Evolutionary conservation across 1,284 basidiomycete species (phyloP).

Genomic region (Melampsora larici-populina): DNA sequence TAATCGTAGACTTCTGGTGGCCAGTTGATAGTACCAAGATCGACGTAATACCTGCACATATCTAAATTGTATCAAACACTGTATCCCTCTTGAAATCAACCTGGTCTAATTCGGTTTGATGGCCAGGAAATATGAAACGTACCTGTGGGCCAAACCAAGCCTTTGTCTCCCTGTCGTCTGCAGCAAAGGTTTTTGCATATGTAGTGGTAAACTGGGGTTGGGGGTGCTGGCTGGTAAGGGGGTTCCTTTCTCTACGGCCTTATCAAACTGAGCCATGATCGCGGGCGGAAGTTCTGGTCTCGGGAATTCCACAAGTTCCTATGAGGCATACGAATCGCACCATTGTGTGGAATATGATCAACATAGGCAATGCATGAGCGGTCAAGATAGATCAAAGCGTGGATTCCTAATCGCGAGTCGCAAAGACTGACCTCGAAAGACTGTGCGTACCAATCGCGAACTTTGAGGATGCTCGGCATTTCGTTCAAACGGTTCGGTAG

Average conservation of each 20-base stretch:
- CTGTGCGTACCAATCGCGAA: conserved; percentile 98
- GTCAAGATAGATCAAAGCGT: background rate
- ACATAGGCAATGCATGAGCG: conserved; percentile 4
- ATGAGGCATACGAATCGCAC: background rate
- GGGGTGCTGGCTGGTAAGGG: conserved; percentile 66
- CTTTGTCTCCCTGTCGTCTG: conserved; percentile 27
- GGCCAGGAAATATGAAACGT: background rate
- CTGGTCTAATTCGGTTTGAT: too few relatives aligned
- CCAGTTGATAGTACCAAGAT: conserved; percentile 68
- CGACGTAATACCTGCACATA: conserved; percentile 72
- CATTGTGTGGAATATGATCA: background rate
- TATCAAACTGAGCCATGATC: conserved; percentile 65
- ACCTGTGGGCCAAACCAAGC: conserved; percentile 35
- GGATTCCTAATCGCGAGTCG: background rate
- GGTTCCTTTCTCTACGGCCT: conserved; percentile 49
- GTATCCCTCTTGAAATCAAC: too few relatives aligned
- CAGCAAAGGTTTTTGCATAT: conserved; percentile 48
- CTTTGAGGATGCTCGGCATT: conserved; percentile 90
- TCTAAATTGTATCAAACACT: too few relatives aligned
- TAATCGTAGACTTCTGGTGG: conserved; percentile 92
- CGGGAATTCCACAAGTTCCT: conserved; percentile 86
- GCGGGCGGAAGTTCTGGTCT: conserved; percentile 66
- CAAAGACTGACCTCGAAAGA: conserved; percentile 76
- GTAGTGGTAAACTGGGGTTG: conserved; percentile 64
- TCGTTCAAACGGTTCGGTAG: conserved; percentile 85